Conservation (phyloP, 306 rosid species). For the Fragaria nilgerrensis region DNA sequence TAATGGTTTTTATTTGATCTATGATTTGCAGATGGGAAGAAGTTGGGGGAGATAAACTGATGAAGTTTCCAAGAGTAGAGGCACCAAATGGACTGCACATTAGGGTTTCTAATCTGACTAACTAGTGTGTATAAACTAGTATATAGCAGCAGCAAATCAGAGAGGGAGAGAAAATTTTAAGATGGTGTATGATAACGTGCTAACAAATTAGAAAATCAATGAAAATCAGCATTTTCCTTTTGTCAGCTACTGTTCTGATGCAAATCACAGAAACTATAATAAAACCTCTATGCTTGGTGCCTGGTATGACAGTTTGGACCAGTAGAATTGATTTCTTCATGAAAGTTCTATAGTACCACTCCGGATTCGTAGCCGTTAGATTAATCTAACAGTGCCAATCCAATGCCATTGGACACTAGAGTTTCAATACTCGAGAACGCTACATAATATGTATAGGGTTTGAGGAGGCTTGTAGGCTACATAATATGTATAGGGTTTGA, state of each 20-base stretch:
- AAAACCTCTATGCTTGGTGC: not conserved
- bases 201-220: constrained; percentile 42
- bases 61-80: constrained; percentile 93
- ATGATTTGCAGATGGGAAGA: constrained; percentile 82
- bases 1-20: not conserved
- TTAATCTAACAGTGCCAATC: not conserved
- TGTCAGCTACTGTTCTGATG: constrained; percentile 13
- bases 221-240: constrained; percentile 20
- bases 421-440: not conserved
- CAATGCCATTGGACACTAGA: not conserved
- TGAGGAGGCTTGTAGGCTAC: not conserved
- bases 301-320: not conserved
- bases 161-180: constrained; percentile 7
- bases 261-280: not conserved
- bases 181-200: constrained; percentile 42
- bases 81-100: constrained; percentile 96
- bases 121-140: constrained; percentile 35
- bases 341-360: not conserved
- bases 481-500: not conserved
- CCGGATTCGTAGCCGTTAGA: not conserved
- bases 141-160: constrained; percentile 14
- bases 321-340: not conserved
- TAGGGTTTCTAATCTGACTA: constrained; percentile 63
- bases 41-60: constrained; percentile 84
- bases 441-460: not conserved